These are phyloP conservation scores for Podochytrium sp. DNA, from an alignment of 192 early-diverging fungal genomes.

Conservation along the genomic window DNA sequence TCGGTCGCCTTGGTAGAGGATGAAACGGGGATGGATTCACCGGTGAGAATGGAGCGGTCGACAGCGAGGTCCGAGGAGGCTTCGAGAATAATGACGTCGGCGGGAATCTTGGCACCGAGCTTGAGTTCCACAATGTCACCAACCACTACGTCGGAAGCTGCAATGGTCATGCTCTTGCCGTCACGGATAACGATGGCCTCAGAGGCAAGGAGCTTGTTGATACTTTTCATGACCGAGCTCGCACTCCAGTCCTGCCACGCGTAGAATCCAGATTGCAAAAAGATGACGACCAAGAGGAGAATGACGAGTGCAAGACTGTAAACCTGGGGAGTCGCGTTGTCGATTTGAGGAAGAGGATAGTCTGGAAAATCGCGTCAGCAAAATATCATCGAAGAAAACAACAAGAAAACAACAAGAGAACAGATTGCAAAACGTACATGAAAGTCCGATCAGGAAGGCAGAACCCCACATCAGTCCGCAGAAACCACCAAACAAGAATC, in stretches of 20 bases:
- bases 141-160: constrained; percentile 63
- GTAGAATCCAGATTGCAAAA: constrained; percentile 36
- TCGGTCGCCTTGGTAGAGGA: constrained; percentile 68
- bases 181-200: constrained; percentile 69
- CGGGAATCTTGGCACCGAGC: constrained; percentile 75
- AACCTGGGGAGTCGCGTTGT: not conserved
- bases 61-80: constrained; percentile 71
- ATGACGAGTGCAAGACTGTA: constrained; percentile 37
- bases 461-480: constrained; percentile 43
- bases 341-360: constrained; percentile 29
- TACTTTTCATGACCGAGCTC: constrained; percentile 32
- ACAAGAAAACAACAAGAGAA: not conserved
- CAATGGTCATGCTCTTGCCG: constrained; percentile 52
- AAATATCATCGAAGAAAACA: not conserved
- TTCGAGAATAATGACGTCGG: constrained; percentile 73
- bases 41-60: constrained; percentile 81
- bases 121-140: constrained; percentile 77
- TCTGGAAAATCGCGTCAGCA: not conserved
- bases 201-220: constrained; percentile 15
- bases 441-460: constrained; percentile 19
- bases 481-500: constrained; percentile 42
- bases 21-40: constrained; percentile 69
- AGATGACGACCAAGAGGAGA: constrained; percentile 36
- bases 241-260: constrained; percentile 37
- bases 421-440: constrained; percentile 23